These are phyloP conservation scores for Gelatoporia subvermispora DNA, from an alignment of 768 basidiomycete genomes.

Conservation along the genomic window DNA sequence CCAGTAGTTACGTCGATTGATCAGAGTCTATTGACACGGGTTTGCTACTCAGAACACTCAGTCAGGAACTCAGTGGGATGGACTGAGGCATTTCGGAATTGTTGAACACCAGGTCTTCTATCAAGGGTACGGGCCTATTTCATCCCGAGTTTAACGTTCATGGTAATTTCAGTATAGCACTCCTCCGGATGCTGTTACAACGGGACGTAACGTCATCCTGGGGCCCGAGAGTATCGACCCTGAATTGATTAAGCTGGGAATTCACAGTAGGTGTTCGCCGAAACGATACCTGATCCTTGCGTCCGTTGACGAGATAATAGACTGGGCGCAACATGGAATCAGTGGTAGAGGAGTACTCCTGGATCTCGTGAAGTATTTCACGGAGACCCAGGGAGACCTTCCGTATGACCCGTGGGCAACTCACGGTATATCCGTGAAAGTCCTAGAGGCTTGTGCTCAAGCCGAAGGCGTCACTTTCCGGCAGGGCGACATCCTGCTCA, in stretches of 20 bases:
- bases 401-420: conserved; percentile 65
- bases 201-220: conserved; percentile 41
- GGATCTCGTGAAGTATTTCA: conserved; percentile 54
- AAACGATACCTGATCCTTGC: background rate
- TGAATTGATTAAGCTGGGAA: conserved; percentile 46
- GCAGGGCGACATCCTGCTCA: conserved; percentile 54
- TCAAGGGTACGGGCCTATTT: conserved; percentile 44
- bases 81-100: conserved; percentile 55
- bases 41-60: conserved; percentile 53
- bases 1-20: background rate
- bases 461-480: conserved; percentile 54
- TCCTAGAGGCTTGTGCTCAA: conserved; percentile 55
- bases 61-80: conserved; percentile 70
- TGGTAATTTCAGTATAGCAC: conserved; percentile 33
- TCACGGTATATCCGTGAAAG: conserved; percentile 45
- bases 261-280: conserved; percentile 55
- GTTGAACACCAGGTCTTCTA: conserved; percentile 52
- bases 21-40: background rate
- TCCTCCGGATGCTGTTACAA: conserved; percentile 36
- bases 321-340: conserved; percentile 69
- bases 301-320: conserved; percentile 25
- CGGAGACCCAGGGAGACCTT: conserved; percentile 31
- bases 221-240: conserved; percentile 47
- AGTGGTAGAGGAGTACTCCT: conserved; percentile 65
- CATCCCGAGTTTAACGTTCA: background rate